These are phyloP conservation scores for barley (Hordeum vulgare) DNA, from an alignment of 176 grass and related monocot genomes.

Conservation along the genomic window MorexV3_pseudomolecules_assembly NC_058524.1:613769840-613770339, in stretches of 20 bases:
- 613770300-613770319: neutral
- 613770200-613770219: neutral
- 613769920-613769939: neutral
- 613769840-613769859: neutral
- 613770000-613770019: neutral
- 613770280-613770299: neutral
- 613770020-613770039: neutral
- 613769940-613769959: neutral
- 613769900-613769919: neutral
- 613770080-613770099: neutral
- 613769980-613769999: neutral
- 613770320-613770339: neutral
- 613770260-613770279: neutral
- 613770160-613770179: neutral
- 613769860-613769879: neutral
- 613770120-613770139: neutral
- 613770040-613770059: neutral
- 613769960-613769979: neutral
- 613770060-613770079: neutral
- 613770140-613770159: neutral
- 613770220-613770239: neutral
- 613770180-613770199: neutral
- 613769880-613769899: neutral
- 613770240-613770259: neutral
- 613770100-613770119: neutral